phyloP scores from a whole-genome alignment of 768 basidiomycete genomes.

The Collybiopsis confluens region DNA sequence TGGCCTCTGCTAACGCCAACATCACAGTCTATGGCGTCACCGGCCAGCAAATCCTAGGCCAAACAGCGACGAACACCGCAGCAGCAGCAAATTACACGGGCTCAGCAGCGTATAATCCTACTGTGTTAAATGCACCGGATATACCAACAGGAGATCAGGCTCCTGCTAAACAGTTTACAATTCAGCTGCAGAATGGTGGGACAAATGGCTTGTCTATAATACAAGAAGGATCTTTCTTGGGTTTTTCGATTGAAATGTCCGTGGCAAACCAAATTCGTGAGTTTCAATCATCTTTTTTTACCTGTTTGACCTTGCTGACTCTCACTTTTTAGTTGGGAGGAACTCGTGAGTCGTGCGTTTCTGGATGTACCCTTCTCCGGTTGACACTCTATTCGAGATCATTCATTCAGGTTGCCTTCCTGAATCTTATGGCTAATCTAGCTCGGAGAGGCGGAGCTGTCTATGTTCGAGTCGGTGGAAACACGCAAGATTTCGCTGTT shows the following conservation, averaged over 20 bases:
- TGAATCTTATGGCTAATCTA: slow-evolving; percentile 77
- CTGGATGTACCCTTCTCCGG: slow-evolving; percentile 11
- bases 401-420: slow-evolving; percentile 55
- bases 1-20: background rate
- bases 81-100: slow-evolving; percentile 30
- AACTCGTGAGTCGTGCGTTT: slow-evolving; percentile 36
- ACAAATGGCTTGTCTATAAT: slow-evolving; percentile 34
- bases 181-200: slow-evolving; percentile 32
- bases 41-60: background rate
- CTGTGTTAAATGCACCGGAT: slow-evolving; percentile 44
- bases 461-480: slow-evolving; percentile 71
- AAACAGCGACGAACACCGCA: slow-evolving; percentile 14
- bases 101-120: slow-evolving; percentile 49
- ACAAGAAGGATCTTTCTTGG: slow-evolving; percentile 57
- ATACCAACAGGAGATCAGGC: slow-evolving; percentile 35
- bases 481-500: slow-evolving; percentile 68
- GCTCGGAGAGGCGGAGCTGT: slow-evolving; percentile 53
- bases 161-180: slow-evolving; percentile 36
- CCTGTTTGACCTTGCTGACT: too few species aligned
- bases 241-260: slow-evolving; percentile 76
- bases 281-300: slow-evolving; percentile 22
- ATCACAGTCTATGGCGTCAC: background rate
- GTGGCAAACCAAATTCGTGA: slow-evolving; percentile 62
- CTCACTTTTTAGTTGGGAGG: slow-evolving; percentile 37
- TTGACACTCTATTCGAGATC: slow-evolving; percentile 28